Conservation (phyloP, 169 alveolate genomes). For the Plasmodium gaboni region DNA sequence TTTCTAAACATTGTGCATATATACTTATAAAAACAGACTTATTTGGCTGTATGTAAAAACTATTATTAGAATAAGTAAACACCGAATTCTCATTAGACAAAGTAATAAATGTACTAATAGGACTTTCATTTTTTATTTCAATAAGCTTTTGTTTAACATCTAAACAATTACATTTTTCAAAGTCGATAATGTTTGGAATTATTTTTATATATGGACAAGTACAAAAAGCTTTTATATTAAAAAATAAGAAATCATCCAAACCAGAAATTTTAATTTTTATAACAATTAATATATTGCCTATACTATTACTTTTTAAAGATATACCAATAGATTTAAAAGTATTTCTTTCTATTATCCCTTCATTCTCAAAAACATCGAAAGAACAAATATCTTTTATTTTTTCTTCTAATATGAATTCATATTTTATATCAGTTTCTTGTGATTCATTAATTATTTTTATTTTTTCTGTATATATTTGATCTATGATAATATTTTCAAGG, state of each 20-base stretch:
- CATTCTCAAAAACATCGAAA: constrained; percentile 16
- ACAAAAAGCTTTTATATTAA: constrained; percentile 53
- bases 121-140: constrained; percentile 76
- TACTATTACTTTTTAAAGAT: constrained; percentile 42
- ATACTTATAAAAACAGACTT: constrained; percentile 24
- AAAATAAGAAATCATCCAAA: constrained; percentile 53
- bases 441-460: constrained; percentile 42
- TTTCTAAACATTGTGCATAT: constrained; percentile 48
- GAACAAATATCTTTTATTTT: constrained; percentile 28
- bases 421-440: constrained; percentile 35
- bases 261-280: constrained; percentile 58
- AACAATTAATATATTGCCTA: constrained; percentile 62
- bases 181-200: constrained; percentile 53
- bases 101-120: constrained; percentile 57
- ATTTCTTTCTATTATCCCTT: constrained; percentile 44
- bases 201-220: constrained; percentile 70
- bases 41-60: constrained; percentile 32
- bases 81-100: constrained; percentile 38
- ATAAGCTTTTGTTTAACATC: constrained; percentile 47
- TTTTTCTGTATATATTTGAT: constrained; percentile 46
- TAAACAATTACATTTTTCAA: constrained; percentile 68
- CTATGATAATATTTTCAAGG: constrained; percentile 53
- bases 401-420: constrained; percentile 57
- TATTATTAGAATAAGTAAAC: constrained; percentile 42
- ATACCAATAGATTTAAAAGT: constrained; percentile 17